Percentiles rank a stretch among this genome's conserved stretches.
These are phyloP conservation scores for Patellifolia procumbens DNA, from an alignment of 179 eudicot species.

Conservation along the genomic window DNA sequence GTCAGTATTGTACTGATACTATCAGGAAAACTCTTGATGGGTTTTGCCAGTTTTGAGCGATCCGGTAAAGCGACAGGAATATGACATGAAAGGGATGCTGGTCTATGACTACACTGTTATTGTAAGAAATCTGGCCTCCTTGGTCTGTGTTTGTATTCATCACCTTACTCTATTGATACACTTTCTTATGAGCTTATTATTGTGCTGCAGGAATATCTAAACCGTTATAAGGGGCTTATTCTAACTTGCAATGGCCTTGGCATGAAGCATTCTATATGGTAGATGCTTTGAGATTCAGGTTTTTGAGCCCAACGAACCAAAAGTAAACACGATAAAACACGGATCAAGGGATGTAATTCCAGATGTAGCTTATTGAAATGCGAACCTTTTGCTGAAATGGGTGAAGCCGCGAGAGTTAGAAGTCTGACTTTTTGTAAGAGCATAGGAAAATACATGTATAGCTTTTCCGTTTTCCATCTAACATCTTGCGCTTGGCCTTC, in stretches of 20 bases:
- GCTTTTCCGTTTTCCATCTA: conserved; percentile 31
- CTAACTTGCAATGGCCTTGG: conserved; percentile 93
- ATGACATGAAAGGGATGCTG: conserved; percentile 69
- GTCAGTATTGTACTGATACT: conserved; percentile 4
- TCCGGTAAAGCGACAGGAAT: conserved; percentile 71
- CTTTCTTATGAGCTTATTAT: conserved; percentile 3
- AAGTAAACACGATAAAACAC: neutral
- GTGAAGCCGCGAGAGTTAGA: conserved; percentile 26
- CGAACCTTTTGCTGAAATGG: conserved; percentile 15
- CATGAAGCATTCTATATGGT: conserved; percentile 71
- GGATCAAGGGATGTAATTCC: neutral
- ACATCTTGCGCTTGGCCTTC: conserved; percentile 14
- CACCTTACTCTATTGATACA: too few relatives aligned
- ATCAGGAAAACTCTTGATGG: neutral
- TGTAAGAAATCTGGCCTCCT: conserved; percentile 44
- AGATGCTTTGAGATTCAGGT: neutral
- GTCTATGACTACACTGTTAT: conserved; percentile 53
- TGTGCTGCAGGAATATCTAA: conserved; percentile 68
- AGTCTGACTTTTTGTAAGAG: conserved; percentile 16
- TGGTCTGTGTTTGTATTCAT: neutral
- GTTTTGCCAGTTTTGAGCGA: conserved; percentile 69
- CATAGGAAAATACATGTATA: conserved; percentile 33
- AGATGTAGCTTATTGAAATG: conserved; percentile 2
- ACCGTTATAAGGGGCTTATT: conserved; percentile 88
- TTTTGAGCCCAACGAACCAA: neutral